Conservation (phyloP, 73 alveolate species). For the Paramecium tetraurelia region DNA sequence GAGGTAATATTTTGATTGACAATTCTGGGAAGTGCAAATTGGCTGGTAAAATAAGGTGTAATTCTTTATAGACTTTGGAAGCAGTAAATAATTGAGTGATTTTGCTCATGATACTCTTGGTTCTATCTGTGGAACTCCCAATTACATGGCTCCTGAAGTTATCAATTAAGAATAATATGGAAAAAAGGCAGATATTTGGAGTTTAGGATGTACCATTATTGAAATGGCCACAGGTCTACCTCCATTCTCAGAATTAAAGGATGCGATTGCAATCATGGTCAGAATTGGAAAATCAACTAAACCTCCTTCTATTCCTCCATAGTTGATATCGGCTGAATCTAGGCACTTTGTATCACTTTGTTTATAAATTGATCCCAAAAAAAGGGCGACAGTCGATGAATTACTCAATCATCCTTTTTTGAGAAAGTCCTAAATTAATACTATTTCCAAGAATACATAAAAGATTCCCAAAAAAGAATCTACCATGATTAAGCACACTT, state of each 20-base stretch:
- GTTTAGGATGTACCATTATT: slow-evolving; percentile 53
- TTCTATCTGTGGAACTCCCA: slow-evolving; percentile 73
- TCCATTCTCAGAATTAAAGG: slow-evolving; percentile 57
- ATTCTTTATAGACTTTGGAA: slow-evolving; percentile 61
- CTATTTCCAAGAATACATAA: neutral
- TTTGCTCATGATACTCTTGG: slow-evolving; percentile 57
- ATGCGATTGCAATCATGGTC: slow-evolving; percentile 63
- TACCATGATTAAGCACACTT: neutral
- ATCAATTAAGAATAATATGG: slow-evolving; percentile 3
- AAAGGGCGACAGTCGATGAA: slow-evolving; percentile 72
- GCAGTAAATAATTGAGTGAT: slow-evolving; percentile 29
- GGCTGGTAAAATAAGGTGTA: slow-evolving; percentile 1
- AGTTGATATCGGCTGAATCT: slow-evolving; percentile 58
- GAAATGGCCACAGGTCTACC: slow-evolving; percentile 63
- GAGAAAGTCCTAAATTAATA: neutral
- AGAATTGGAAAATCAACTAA: slow-evolving; percentile 52
- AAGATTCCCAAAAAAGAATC: neutral
- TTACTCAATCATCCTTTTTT: slow-evolving; percentile 76
- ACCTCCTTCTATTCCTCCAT: slow-evolving; percentile 77
- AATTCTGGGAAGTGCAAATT: slow-evolving; percentile 60
- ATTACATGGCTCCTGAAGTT: slow-evolving; percentile 87
- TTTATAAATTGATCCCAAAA: slow-evolving; percentile 67
- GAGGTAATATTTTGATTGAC: slow-evolving; percentile 63
- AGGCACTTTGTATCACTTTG: slow-evolving; percentile 73
- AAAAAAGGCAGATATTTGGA: slow-evolving; percentile 55